Base-by-base conservation (phyloP, 805 yeast genomes). In the Blastobotrys terrestris region DNA sequence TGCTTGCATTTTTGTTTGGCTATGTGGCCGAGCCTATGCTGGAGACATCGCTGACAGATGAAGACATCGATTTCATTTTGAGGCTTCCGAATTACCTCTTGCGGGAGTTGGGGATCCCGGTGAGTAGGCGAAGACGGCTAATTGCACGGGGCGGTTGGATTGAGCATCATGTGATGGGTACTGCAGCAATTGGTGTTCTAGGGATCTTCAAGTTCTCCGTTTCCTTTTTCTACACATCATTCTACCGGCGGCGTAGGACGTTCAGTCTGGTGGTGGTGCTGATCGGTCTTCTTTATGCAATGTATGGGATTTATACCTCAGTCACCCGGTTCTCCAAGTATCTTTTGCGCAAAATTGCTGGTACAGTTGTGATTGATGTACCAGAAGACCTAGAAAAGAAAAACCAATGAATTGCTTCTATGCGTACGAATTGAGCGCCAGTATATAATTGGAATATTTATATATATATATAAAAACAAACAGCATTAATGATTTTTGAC, bases 131-230 rank as follows among this genome's bases (percentile, higher is more conserved):
- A 2, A 14, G 43, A 15, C 42, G 49, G 7, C 14, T 35, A 7
- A n/a, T 47, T 15, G 13, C 15, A 14, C 42, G 43, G 22, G 43
- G 22, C 19, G 49, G 49, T 2, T 15, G 20, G 35, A 7, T 47
- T 11, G 49, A 47, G 31, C 49, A 47, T 39, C 42, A 47, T 20
- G 31, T 47, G 2, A 31, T 47, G 19, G 49, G 49, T 3, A 47
- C 49, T 11, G 49, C 49, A 14, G 22, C 44, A 13, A 16, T 47
- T 11, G 49, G 49, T 13, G 35, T 26, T 2, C 20, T 39, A 13
- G 49, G 49, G 19, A 20, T 47, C 8, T 18, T 47, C 44, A 47
- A 47, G 44, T 16, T 47, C 2, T 47, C 49, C 3, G 11, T 47
- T 3, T 13, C 49, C 19, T 35, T 39, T n/a, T 39, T 47, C 13